These are phyloP conservation scores for Calonectria pauciramosa DNA, from an alignment of 2,329 filamentous ascomycete species.

Conservation along the genomic window DNA sequence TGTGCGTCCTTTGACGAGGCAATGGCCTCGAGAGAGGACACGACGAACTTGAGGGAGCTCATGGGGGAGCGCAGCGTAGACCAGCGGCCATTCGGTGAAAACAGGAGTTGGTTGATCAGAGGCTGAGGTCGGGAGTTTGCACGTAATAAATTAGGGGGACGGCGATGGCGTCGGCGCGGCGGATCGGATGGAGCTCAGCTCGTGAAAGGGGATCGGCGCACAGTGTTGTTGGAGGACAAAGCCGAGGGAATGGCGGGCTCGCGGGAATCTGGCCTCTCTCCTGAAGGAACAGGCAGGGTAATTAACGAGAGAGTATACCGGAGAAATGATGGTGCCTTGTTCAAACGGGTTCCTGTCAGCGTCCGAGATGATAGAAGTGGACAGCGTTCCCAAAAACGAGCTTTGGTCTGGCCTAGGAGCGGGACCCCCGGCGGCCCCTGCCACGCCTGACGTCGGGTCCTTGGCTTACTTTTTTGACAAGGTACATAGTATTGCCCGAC, in stretches of 20 bases:
- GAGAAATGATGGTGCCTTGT: conserved; percentile 31
- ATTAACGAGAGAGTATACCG: conserved; percentile 22
- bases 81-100: conserved; percentile 60
- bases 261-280: conserved; percentile 3
- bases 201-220: conserved; percentile 22
- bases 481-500: conserved; percentile 3
- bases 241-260: neutral
- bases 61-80: conserved; percentile 70
- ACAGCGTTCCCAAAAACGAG: conserved; percentile 35
- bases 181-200: conserved; percentile 31
- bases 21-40: conserved; percentile 93
- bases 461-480: conserved; percentile 20
- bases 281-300: conserved; percentile 2
- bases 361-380: conserved; percentile 30
- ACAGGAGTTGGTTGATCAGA: conserved; percentile 18
- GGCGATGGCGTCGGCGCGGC: conserved; percentile 22
- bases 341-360: conserved; percentile 12
- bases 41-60: conserved; percentile 96
- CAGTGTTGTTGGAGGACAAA: neutral
- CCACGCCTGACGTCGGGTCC: conserved; percentile 15
- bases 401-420: conserved; percentile 18
- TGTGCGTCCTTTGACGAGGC: conserved; percentile 91
- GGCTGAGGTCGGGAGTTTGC: conserved; percentile 23
- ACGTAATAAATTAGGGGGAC: conserved; percentile 30
- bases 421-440: conserved; percentile 22